phyloP scores from a whole-genome alignment of 2,329 filamentous ascomycete species.

The Orbilia oligospora region DNA sequence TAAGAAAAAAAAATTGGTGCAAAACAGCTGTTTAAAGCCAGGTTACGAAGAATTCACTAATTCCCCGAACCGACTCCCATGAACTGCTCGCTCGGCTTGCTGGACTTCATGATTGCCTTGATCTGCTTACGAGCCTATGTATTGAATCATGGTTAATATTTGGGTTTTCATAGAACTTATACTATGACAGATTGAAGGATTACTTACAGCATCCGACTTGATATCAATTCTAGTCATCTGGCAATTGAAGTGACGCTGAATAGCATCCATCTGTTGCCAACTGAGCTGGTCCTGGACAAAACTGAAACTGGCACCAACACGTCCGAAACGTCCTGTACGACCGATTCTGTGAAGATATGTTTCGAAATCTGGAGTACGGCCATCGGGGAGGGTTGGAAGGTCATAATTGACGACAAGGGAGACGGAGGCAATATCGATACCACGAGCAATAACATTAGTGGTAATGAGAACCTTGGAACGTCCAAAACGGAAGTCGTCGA shows the following conservation, averaged over 20 bases:
- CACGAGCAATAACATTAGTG: constrained; percentile 94
- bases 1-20: constrained; percentile 3
- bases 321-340: constrained; percentile 94
- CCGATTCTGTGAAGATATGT: constrained; percentile 99
- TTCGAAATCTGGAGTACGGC: constrained; percentile 85
- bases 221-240: constrained; percentile 85
- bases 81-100: constrained; percentile 53
- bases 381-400: constrained; percentile 77
- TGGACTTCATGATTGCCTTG: constrained; percentile 34
- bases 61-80: constrained; percentile 60
- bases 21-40: constrained; percentile 6
- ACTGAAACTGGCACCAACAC: constrained; percentile 94
- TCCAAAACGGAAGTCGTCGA: constrained; percentile 87
- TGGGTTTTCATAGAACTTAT: background rate
- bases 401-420: constrained; percentile 99
- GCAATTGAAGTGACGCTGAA: constrained; percentile 83
- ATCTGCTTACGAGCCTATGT: constrained; percentile 50
- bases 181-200: background rate
- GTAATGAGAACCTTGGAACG: constrained; percentile 96
- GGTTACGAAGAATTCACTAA: constrained; percentile 29
- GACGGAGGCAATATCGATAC: constrained; percentile 91
- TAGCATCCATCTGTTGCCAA: constrained; percentile 83
- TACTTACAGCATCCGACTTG: constrained; percentile 80
- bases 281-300: constrained; percentile 91
- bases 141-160: constrained; percentile 15